These are phyloP conservation scores for Penicillium decumbens DNA, from an alignment of 2,329 filamentous ascomycete species.

Conservation along the genomic window DNA sequence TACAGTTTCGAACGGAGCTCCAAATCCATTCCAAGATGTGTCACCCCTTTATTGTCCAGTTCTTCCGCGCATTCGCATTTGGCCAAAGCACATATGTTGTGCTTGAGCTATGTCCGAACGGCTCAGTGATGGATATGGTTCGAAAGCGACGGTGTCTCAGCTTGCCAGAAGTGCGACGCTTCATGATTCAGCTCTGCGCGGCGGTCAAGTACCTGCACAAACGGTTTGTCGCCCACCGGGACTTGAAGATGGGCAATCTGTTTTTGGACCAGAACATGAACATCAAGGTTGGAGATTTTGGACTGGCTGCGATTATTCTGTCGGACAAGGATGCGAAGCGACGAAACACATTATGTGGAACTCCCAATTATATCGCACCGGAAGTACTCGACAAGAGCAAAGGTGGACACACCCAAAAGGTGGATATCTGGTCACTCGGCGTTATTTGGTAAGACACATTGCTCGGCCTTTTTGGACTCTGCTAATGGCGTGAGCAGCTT, in stretches of 20 bases:
- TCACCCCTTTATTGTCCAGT: constrained; percentile 92
- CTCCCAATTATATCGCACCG: constrained; percentile 96
- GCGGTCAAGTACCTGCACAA: constrained; percentile 98
- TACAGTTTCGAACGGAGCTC: constrained; percentile 70
- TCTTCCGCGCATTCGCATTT: constrained; percentile 89
- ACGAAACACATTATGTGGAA: constrained; percentile 90
- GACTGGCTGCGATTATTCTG: constrained; percentile 82
- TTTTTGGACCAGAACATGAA: constrained; percentile 95
- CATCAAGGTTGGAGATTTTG: constrained; percentile 96
- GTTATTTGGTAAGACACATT: constrained; percentile 73
- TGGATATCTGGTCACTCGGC: constrained; percentile 96
- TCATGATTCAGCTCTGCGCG: constrained; percentile 89
- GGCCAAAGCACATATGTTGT: constrained; percentile 87
- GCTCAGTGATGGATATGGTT: constrained; percentile 96
- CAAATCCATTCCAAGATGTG: constrained; percentile 98
- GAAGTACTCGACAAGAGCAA: constrained; percentile 93
- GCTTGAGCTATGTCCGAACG: constrained; percentile 89
- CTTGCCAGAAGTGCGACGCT: constrained; percentile 88
- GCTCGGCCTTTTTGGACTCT: neutral
- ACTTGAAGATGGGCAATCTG: constrained; percentile 96
- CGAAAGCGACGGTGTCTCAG: constrained; percentile 86
- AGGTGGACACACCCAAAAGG: constrained; percentile 93
- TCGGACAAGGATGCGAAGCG: constrained; percentile 83
- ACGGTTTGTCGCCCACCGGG: constrained; percentile 91
- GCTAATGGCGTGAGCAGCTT: constrained; percentile 54